Conservation (phyloP, 495 filamentous ascomycete species). For the Lasiosphaeria miniovina region DNA sequence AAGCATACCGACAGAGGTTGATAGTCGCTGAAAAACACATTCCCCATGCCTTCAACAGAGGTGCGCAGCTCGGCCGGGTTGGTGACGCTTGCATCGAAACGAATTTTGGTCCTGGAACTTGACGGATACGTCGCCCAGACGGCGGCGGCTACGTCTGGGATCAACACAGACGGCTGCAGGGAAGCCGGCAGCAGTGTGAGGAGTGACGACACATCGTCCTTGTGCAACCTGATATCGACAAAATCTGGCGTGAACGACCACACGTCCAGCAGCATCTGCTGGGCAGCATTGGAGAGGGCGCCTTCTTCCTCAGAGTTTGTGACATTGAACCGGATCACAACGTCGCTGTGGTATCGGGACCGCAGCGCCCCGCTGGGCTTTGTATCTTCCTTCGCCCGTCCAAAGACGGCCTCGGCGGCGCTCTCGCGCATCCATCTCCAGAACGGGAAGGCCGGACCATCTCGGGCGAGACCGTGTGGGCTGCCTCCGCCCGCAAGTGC, state of each 20-base stretch:
- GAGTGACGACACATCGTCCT: constrained; percentile 76
- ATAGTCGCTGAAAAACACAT: constrained; percentile 86
- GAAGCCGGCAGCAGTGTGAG: constrained; percentile 76
- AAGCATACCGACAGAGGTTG: constrained; percentile 75
- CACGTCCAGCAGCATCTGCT: constrained; percentile 78
- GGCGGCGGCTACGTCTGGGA: constrained; percentile 75
- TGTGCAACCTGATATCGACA: constrained; percentile 81
- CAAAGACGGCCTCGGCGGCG: constrained; percentile 63
- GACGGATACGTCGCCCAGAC: constrained; percentile 75
- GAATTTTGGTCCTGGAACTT: constrained; percentile 12
- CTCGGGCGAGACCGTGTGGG: constrained; percentile 8
- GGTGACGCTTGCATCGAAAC: constrained; percentile 19
- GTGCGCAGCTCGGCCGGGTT: constrained; percentile 32
- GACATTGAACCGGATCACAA: constrained; percentile 86
- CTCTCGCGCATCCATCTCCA: constrained; percentile 61
- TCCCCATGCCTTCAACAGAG: constrained; percentile 43
- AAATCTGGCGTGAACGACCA: constrained; percentile 82
- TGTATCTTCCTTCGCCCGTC: constrained; percentile 31
- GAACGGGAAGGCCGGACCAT: constrained; percentile 32
- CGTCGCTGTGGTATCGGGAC: constrained; percentile 70
- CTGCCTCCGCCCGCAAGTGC: background rate
- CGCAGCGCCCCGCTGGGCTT: constrained; percentile 49
- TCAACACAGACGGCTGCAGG: constrained; percentile 73
- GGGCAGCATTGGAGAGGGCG: constrained; percentile 68
- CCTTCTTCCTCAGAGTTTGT: constrained; percentile 65